Conservation (phyloP, 345 rosid species). For the Brassica nigra region DNA sequence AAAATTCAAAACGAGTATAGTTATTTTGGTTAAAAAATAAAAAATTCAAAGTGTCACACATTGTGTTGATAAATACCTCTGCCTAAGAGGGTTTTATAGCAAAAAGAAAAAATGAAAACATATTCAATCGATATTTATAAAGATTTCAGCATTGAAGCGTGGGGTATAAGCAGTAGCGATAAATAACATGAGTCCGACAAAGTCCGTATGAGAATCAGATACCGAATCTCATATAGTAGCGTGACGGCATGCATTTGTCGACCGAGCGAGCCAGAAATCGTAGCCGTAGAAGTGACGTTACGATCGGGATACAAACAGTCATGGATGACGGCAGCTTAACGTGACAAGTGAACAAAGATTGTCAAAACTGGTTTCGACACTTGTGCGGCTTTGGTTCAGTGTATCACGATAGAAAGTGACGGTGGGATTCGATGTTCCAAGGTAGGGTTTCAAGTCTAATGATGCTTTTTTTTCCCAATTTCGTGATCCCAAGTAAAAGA, state of each 20-base stretch:
- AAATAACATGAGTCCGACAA: neutral
- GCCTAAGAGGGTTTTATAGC: too few species aligned
- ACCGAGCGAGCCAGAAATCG: neutral
- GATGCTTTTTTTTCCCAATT: neutral
- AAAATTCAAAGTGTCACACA: too few species aligned
- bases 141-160: too few species aligned
- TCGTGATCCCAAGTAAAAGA: neutral
- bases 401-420: conserved; percentile 16
- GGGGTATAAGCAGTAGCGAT: too few species aligned
- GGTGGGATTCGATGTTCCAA: neutral
- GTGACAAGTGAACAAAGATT: neutral
- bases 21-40: neutral
- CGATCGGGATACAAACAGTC: neutral
- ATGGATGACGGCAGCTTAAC: conserved; percentile 17
- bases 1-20: neutral
- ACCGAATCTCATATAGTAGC: neutral
- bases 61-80: too few species aligned
- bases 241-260: neutral
- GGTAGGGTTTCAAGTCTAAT: conserved; percentile 1
- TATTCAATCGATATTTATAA: too few species aligned
- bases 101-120: too few species aligned
- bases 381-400: conserved; percentile 27
- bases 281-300: neutral
- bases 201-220: neutral
- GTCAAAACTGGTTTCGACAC: conserved; percentile 15